Evolutionary conservation across 306 rosid genomes (phyloP), one percentile per base, ranked within the genome.

Genomic region (Prunus dulcis): DNA sequence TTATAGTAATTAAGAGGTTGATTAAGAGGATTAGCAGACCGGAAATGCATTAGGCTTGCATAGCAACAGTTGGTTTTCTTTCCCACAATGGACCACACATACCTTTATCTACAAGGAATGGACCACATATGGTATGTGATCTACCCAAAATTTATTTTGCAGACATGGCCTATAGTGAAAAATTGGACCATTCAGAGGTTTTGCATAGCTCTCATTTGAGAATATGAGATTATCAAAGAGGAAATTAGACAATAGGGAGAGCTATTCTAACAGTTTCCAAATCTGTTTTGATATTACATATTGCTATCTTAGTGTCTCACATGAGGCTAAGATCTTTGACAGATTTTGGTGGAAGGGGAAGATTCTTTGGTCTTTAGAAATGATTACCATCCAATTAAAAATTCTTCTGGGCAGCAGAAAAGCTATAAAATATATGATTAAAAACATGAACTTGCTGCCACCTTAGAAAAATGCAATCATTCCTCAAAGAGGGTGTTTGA

Each of bases 401-500:
- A 41, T 22, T 23, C 14, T 23, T 17, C 55, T 58, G 67, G 67
- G 25, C 12, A 72, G 18, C 12, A 15, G 51, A 9, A 23, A 55
- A 56, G 41, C 20, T 19, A 34, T 71, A 25, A 43, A 38, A 60
- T 5, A 30, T 62, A 72, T 72, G 27, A 73, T 72, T 56, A 47
- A 73, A 43, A 73, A 23, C 67, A 12, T 22, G 23, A 22, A 47
- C 66, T 20, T 56, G 53, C 51, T 34, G 41, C 51, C 38, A 56
- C 38, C 11, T 15, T 22, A 58, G 67, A 60, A 58, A 45, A 73
- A 58, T 58, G 19, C 57, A 41, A 73, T 73, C 67, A 72, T 43
- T 58, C 50, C 23, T 58, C 23, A 27, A 7, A 38, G 43, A 38
- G 43, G 43, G 43, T 38, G 43, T 38, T 38, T 38, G 28, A 20